Evolutionary conservation across 106 monocot genomes (phyloP).

Genomic region (Cymbidium sinense): DNA sequence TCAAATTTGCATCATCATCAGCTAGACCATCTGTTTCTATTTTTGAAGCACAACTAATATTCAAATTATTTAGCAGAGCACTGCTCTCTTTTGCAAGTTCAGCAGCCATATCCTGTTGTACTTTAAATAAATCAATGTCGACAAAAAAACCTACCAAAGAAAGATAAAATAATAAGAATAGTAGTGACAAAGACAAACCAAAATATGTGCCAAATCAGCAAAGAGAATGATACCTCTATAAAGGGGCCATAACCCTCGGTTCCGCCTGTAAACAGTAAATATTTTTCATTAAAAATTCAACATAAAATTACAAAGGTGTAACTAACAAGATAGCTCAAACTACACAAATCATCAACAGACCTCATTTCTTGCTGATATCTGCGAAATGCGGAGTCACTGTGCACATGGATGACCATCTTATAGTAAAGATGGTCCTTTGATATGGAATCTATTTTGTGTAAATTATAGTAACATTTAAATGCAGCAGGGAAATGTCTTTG

Average conservation of each 20-base stretch:
- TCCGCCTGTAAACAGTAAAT: conserved; percentile 51
- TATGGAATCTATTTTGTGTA: conserved; percentile 72
- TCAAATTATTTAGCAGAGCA: conserved; percentile 36
- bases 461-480: conserved; percentile 90
- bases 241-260: conserved; percentile 84
- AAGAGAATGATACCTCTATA: conserved; percentile 55
- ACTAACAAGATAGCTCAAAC: not conserved
- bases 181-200: not conserved
- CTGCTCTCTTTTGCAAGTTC: conserved; percentile 48
- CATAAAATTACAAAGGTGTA: not conserved
- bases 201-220: not conserved
- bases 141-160: conserved; percentile 83
- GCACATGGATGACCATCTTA: conserved; percentile 97
- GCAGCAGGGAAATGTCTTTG: conserved; percentile 71
- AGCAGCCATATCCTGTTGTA: conserved; percentile 52
- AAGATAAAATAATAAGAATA: conserved; percentile 7
- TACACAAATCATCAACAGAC: conserved; percentile 18
- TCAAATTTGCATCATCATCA: conserved; percentile 94
- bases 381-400: conserved; percentile 85
- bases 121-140: conserved; percentile 85
- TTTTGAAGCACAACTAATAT: conserved; percentile 28
- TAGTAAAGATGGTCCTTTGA: conserved; percentile 61
- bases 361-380: conserved; percentile 97
- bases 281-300: not conserved
- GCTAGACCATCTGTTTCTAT: conserved; percentile 56